A percentile compares a stretch with the other conserved stretches of the same genome.
Conservation (phyloP, 345 rosid species). For the Hypericum perforatum region DNA sequence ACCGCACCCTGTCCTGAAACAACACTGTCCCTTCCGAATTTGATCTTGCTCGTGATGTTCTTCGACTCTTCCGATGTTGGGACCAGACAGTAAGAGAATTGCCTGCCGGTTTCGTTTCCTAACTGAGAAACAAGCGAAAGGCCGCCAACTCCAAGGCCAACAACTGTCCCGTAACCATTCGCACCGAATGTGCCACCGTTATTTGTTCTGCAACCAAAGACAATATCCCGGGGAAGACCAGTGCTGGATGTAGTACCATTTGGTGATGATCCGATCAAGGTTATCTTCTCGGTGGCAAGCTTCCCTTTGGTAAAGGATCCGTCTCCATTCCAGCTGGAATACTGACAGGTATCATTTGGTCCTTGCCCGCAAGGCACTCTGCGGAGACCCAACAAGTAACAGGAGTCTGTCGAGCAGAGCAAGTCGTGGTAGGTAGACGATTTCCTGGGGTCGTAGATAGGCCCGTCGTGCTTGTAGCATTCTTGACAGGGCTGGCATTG, state of each 20-base stretch:
- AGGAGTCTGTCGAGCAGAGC: constrained; percentile 27
- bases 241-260: constrained; percentile 12
- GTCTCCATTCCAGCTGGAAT: constrained; percentile 39
- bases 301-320: constrained; percentile 28
- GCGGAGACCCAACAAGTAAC: constrained; percentile 13
- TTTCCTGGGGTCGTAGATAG: constrained; percentile 36
- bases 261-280: background rate
- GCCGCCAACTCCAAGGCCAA: constrained; percentile 53
- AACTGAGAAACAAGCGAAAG: constrained; percentile 45
- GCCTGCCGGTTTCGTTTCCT: constrained; percentile 22
- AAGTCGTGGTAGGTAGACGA: constrained; percentile 33
- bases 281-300: constrained; percentile 34
- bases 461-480: constrained; percentile 38
- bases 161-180: constrained; percentile 46
- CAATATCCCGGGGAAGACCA: constrained; percentile 9
- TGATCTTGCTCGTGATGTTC: constrained; percentile 28
- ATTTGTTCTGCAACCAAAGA: constrained; percentile 46
- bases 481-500: constrained; percentile 55
- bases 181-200: constrained; percentile 36
- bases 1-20: constrained; percentile 14
- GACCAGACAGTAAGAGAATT: constrained; percentile 53
- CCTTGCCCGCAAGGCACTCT: constrained; percentile 16
- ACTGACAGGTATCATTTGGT: constrained; percentile 19
- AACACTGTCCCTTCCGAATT: constrained; percentile 28
- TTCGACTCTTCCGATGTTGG: constrained; percentile 15